These are phyloP conservation scores for Inonotus obliquus DNA, from an alignment of 1,284 basidiomycete genomes.

Conservation along the genomic window DNA sequence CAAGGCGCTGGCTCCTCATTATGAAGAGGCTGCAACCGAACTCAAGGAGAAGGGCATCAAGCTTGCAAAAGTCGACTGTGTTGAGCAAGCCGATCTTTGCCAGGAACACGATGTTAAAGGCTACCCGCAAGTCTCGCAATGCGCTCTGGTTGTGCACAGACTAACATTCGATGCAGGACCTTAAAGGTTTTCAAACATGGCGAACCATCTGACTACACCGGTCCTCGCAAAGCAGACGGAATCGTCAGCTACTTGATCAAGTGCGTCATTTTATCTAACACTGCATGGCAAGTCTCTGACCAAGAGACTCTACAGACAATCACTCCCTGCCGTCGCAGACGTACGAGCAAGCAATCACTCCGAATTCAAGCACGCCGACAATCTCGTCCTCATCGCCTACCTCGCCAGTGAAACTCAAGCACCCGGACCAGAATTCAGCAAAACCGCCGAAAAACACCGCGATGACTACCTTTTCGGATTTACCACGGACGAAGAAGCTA, in stretches of 20 bases:
- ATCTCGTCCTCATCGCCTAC: slow-evolving; percentile 88
- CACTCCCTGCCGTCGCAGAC: slow-evolving; percentile 88
- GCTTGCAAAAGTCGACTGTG: slow-evolving; percentile 95
- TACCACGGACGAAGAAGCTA: slow-evolving; percentile 66
- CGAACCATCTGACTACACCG: slow-evolving; percentile 72
- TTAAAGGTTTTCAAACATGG: slow-evolving; percentile 93
- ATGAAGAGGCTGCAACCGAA: slow-evolving; percentile 92
- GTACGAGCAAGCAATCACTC: slow-evolving; percentile 74
- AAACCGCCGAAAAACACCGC: slow-evolving; percentile 81
- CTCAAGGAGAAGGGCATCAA: slow-evolving; percentile 89
- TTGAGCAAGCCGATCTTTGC: slow-evolving; percentile 85
- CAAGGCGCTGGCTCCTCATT: slow-evolving; percentile 89
- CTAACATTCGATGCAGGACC: slow-evolving; percentile 43
- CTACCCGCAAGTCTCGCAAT: slow-evolving; percentile 71
- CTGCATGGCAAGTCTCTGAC: neutral
- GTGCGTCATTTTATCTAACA: slow-evolving; percentile 41
- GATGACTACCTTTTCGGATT: slow-evolving; percentile 94
- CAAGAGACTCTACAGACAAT: slow-evolving; percentile 56
- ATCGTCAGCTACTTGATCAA: slow-evolving; percentile 98
- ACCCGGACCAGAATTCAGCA: slow-evolving; percentile 70
- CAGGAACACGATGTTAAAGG: slow-evolving; percentile 82
- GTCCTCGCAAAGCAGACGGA: slow-evolving; percentile 92
- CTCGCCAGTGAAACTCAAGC: slow-evolving; percentile 63
- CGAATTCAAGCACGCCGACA: slow-evolving; percentile 89
- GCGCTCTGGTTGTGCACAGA: neutral